Evolutionary conservation across 768 basidiomycete species (phyloP).

Genomic region (Nidularia sp.): DNA sequence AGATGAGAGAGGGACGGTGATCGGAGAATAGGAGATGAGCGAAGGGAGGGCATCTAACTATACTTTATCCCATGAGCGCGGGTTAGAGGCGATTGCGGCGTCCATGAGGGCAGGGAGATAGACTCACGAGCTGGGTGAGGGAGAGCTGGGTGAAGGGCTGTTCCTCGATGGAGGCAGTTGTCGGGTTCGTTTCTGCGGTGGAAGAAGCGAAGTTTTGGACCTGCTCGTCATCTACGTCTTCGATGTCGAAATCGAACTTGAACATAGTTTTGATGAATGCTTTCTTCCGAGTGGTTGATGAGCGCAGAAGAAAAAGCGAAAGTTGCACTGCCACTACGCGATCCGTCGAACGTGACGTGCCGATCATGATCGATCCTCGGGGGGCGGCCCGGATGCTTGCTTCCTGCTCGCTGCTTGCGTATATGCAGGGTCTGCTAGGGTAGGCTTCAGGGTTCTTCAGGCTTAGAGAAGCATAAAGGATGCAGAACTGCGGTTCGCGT

Average conservation of each 20-base stretch:
- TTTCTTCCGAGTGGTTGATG: no score
- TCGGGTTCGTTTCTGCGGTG: not conserved
- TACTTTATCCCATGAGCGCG: conserved; percentile 6
- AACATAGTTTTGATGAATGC: conserved; percentile 35
- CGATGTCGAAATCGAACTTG: conserved; percentile 68
- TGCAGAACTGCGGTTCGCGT: no score
- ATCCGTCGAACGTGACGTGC: no score
- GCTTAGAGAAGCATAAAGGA: no score
- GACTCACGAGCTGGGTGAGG: conserved; percentile 30
- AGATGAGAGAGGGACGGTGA: conserved; percentile 44
- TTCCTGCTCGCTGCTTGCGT: no score
- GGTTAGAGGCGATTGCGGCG: conserved; percentile 1
- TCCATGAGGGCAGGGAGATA: conserved; percentile 2
- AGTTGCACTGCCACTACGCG: no score
- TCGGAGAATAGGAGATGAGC: conserved; percentile 76
- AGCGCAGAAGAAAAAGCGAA: no score
- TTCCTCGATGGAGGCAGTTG: conserved; percentile 1
- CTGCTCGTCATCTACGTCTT: conserved; percentile 23
- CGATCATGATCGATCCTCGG: no score
- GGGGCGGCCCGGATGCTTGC: no score
- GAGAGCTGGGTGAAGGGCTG: conserved; percentile 25
- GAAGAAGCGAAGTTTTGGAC: not conserved
- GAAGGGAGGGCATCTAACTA: conserved; percentile 71
- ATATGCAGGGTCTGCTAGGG: no score
- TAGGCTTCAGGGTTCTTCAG: no score